phyloP scores from a whole-genome alignment of 345 rosid genomes.

The Eucalyptus victrix region DNA sequence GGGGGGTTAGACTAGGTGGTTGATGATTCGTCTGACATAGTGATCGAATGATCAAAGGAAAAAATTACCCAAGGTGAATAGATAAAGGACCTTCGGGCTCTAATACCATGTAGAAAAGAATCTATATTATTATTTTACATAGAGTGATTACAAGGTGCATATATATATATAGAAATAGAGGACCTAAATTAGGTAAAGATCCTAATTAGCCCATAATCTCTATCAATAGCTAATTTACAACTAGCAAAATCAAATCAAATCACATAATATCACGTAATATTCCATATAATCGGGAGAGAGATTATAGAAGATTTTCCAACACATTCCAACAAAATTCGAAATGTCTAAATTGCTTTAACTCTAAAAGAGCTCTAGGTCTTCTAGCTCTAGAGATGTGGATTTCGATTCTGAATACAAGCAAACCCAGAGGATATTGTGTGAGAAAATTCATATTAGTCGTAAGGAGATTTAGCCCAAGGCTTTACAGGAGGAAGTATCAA shows the following conservation, averaged over 20 bases:
- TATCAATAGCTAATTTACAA: neutral
- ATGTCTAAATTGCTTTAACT: neutral
- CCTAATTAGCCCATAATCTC: neutral
- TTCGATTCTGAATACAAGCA: neutral
- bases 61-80: neutral
- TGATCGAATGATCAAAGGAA: neutral
- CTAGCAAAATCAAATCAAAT: neutral
- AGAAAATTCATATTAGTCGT: neutral
- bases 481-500: neutral
- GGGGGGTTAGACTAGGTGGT: neutral
- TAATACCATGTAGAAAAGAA: neutral
- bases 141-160: neutral
- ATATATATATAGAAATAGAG: no score
- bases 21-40: neutral
- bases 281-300: neutral
- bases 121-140: no score
- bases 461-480: neutral
- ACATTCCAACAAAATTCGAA: neutral
- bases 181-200: neutral
- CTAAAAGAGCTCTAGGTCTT: neutral
- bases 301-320: neutral
- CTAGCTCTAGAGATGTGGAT: neutral
- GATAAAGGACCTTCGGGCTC: neutral
- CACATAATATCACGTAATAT: neutral
- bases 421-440: neutral